Percentiles rank a stretch among this genome's conserved stretches.
These are phyloP conservation scores for Phyllosticta paracitricarpa DNA, from an alignment of 2,329 filamentous ascomycete species.

Conservation along the genomic window DNA sequence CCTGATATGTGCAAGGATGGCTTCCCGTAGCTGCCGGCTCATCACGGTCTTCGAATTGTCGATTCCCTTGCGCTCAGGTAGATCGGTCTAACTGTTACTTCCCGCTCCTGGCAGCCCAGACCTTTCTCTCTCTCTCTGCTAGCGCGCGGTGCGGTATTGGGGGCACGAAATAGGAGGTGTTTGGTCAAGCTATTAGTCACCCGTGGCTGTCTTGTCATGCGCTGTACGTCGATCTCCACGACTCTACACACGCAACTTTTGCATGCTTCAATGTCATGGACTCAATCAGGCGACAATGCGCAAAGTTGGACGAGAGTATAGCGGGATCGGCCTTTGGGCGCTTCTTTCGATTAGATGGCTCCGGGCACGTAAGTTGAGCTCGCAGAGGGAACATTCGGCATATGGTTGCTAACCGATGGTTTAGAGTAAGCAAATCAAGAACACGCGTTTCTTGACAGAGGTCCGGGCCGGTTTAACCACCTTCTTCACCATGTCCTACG, in stretches of 20 bases:
- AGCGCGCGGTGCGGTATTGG: not conserved
- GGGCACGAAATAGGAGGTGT: not conserved
- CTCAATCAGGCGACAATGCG: constrained; percentile 3
- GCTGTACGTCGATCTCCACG: not conserved
- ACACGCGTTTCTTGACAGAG: constrained; percentile 74
- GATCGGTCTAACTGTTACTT: not conserved
- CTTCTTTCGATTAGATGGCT: constrained; percentile 67
- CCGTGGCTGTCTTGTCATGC: not conserved
- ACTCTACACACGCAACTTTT: not conserved
- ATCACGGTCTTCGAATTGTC: not conserved
- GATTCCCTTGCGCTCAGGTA: not conserved
- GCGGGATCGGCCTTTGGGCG: constrained; percentile 27
- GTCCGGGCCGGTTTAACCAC: constrained; percentile 73
- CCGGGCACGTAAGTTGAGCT: constrained; percentile 60
- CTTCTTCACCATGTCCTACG: constrained; percentile 56
- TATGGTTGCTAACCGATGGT: constrained; percentile 65
- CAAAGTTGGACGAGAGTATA: constrained; percentile 11
- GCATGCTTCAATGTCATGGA: constrained; percentile 10
- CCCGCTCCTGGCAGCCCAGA: not conserved
- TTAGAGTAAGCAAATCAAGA: constrained; percentile 59
- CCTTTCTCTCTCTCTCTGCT: not conserved
- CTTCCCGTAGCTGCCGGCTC: not conserved
- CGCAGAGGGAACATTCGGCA: constrained; percentile 61
- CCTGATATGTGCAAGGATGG: not conserved
- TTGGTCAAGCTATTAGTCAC: not conserved